These are phyloP conservation scores for Beauveria medogensis DNA, from an alignment of 2,329 filamentous ascomycete species.

Conservation along the genomic window DNA sequence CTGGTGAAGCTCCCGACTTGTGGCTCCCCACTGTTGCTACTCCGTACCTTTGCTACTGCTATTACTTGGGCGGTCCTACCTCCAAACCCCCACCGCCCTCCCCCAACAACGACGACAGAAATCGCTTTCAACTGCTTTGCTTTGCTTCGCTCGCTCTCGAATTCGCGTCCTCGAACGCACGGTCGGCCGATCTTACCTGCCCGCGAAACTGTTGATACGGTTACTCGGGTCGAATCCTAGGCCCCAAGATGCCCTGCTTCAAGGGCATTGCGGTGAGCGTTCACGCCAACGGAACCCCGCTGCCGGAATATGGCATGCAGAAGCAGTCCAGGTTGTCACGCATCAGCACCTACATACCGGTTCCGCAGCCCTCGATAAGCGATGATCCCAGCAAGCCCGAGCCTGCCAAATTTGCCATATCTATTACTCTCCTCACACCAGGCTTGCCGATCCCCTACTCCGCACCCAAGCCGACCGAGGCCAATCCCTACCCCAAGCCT, in stretches of 20 bases:
- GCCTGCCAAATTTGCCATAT: constrained; percentile 94
- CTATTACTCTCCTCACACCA: constrained; percentile 87
- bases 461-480: constrained; percentile 67
- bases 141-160: neutral
- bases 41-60: neutral
- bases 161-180: neutral
- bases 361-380: constrained; percentile 72
- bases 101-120: constrained; percentile 9
- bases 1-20: neutral
- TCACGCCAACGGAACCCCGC: constrained; percentile 70
- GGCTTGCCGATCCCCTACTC: constrained; percentile 88
- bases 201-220: neutral
- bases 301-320: constrained; percentile 90
- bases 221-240: neutral
- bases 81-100: constrained; percentile 10
- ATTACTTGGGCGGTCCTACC: neutral
- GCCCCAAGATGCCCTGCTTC: constrained; percentile 76
- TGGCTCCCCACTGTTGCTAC: neutral
- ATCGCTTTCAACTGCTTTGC: neutral
- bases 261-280: constrained; percentile 98
- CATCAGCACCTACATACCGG: constrained; percentile 95
- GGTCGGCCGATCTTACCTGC: neutral
- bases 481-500: constrained; percentile 72
- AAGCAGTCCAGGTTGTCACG: constrained; percentile 84
- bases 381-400: constrained; percentile 65